phyloP scores from a whole-genome alignment of 2,329 filamentous ascomycete species.

The Stachybotrys elegans region DNA sequence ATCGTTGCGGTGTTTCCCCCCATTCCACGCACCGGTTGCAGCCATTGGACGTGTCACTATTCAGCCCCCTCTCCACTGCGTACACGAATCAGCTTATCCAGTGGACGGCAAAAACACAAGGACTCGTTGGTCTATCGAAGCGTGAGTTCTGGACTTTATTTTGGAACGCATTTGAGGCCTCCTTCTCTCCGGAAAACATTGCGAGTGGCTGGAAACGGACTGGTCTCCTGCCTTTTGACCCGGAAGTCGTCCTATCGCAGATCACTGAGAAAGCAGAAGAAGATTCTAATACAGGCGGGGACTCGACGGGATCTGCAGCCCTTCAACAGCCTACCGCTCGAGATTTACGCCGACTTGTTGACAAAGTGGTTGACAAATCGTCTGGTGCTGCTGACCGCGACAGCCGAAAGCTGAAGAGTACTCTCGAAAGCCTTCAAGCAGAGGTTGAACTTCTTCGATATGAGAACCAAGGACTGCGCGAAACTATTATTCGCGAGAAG shows the following conservation, averaged over 20 bases:
- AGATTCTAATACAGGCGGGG: neutral
- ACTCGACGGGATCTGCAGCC: neutral
- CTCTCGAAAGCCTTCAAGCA: neutral
- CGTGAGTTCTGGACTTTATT: neutral
- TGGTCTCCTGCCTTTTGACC: neutral
- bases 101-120: neutral
- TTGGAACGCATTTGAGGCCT: neutral
- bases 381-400: neutral
- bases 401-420: conserved; percentile 1
- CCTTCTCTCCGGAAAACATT: neutral
- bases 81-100: neutral
- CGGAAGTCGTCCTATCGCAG: neutral
- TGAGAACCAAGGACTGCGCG: neutral
- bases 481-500: conserved; percentile 1
- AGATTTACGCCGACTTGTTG: conserved; percentile 1
- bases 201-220: neutral
- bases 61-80: neutral
- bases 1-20: neutral
- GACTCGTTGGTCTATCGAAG: neutral
- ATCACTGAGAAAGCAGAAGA: neutral
- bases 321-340: neutral
- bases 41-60: neutral
- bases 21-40: neutral
- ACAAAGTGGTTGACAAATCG: conserved; percentile 1
- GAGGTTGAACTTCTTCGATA: conserved; percentile 1